Conservation (phyloP, 75 land plant genomes). For the Adiantum capillusveneris region DNA sequence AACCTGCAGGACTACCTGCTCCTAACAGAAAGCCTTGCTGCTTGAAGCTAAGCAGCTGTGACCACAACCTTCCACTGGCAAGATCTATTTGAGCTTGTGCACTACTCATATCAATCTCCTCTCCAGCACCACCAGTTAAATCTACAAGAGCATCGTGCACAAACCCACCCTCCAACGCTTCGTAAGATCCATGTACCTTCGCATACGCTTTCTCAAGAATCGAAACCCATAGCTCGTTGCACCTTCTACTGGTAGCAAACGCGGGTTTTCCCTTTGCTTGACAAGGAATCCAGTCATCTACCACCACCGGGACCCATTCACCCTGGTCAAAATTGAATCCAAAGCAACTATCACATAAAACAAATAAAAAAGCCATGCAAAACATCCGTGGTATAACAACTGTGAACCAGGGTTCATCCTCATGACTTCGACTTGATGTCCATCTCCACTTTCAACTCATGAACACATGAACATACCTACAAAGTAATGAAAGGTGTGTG, state of each 20-base stretch:
- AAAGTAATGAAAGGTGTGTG: too few relatives aligned
- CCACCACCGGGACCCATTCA: conserved; percentile 99
- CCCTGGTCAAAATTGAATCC: too few relatives aligned
- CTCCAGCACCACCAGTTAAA: conserved; percentile 99
- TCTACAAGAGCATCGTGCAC: conserved; percentile 99
- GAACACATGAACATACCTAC: too few relatives aligned
- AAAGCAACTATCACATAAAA: too few relatives aligned
- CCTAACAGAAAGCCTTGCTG: conserved; percentile 97
- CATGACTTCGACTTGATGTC: too few relatives aligned
- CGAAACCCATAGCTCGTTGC: conserved; percentile 96
- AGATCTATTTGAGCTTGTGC: conserved; percentile 91
- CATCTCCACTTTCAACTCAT: too few relatives aligned
- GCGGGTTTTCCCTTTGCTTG: conserved; percentile 97
- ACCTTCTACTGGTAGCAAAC: conserved; percentile 91
- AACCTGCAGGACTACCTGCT: conserved; percentile 99
- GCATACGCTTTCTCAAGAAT: conserved; percentile 98
- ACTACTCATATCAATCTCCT: conserved; percentile 97
- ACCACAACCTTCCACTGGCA: conserved; percentile 98
- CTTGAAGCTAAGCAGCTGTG: conserved; percentile 91
- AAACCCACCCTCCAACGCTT: conserved; percentile 95
- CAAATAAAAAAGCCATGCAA: too few relatives aligned
- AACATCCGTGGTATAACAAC: too few relatives aligned
- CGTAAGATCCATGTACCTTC: conserved; percentile 96
- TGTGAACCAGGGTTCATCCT: too few relatives aligned
- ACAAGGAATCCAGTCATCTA: conserved; percentile 99